These are phyloP conservation scores for Fusarium udum DNA, from an alignment of 2,329 filamentous ascomycete species.

Conservation along the genomic window DNA sequence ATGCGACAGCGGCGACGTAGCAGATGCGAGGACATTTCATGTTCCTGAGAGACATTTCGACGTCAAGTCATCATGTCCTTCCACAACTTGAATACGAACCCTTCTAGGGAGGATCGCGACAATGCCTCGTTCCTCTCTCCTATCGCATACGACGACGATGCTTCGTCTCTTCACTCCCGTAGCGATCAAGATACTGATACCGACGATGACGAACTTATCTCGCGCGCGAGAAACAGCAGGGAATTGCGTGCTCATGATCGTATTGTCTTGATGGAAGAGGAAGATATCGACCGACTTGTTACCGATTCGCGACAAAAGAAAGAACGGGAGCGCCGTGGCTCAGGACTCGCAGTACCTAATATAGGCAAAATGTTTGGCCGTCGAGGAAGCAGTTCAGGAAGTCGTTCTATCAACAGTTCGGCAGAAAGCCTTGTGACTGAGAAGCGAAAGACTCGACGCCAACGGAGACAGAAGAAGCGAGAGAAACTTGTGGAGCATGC, in stretches of 20 bases:
- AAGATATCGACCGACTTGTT: constrained; percentile 72
- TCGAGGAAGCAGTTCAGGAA: constrained; percentile 49
- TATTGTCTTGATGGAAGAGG: constrained; percentile 78
- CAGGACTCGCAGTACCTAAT: constrained; percentile 61
- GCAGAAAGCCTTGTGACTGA: constrained; percentile 60
- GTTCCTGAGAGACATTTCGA: constrained; percentile 28
- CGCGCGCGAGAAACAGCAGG: constrained; percentile 71
- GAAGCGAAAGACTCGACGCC: constrained; percentile 60
- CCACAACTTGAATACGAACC: constrained; percentile 35
- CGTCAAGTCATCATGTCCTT: constrained; percentile 35
- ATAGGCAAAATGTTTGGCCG: constrained; percentile 57
- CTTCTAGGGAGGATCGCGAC: constrained; percentile 41
- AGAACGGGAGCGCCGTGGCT: constrained; percentile 61
- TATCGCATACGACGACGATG: constrained; percentile 73
- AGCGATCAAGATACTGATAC: constrained; percentile 80
- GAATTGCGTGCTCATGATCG: constrained; percentile 77
- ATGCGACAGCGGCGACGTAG: constrained; percentile 10
- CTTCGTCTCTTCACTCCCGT: constrained; percentile 70
- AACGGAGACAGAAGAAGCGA: constrained; percentile 63
- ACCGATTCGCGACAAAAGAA: constrained; percentile 60
- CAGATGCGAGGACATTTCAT: constrained; percentile 26
- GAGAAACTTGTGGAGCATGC: constrained; percentile 63
- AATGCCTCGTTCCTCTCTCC: constrained; percentile 68
- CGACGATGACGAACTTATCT: constrained; percentile 76
- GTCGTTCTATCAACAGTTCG: constrained; percentile 53